Percentiles rank a stretch among this genome's conserved stretches.
phyloP scores from a whole-genome alignment of 805 yeast species.

The Barnettozyma californica region DNA sequence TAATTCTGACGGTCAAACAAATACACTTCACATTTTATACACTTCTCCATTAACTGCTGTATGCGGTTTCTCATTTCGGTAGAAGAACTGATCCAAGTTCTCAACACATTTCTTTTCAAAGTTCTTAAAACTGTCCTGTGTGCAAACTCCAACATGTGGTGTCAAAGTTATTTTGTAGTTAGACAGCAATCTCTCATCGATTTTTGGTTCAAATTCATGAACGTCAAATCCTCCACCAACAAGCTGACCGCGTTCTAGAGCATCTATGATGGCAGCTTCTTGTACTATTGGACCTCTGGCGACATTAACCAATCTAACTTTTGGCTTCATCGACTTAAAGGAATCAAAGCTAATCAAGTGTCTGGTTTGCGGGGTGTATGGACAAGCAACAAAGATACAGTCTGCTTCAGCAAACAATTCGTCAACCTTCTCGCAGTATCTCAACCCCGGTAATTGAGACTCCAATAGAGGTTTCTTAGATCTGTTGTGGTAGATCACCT shows the following conservation, averaged over 20 bases:
- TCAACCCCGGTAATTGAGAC: slow-evolving; percentile 32
- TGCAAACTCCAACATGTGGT: slow-evolving; percentile 36
- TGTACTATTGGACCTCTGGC: slow-evolving; percentile 39
- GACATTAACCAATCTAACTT: slow-evolving; percentile 30
- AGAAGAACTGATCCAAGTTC: slow-evolving; percentile 33
- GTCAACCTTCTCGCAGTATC: slow-evolving; percentile 22
- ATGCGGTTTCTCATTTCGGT: slow-evolving; percentile 27
- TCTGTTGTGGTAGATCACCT: slow-evolving; percentile 38
- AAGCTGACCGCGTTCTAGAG: slow-evolving; percentile 34
- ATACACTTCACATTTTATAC: slow-evolving; percentile 1
- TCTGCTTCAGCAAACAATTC: slow-evolving; percentile 26
- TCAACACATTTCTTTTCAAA: slow-evolving; percentile 35
- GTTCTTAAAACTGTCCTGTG: slow-evolving; percentile 31
- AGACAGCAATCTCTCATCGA: slow-evolving; percentile 27
- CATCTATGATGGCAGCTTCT: slow-evolving; percentile 35
- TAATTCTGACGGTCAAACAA: too few relatives aligned
- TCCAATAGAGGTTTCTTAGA: slow-evolving; percentile 28
- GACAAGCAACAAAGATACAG: slow-evolving; percentile 34
- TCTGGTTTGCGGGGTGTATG: slow-evolving; percentile 32
- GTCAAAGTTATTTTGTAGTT: slow-evolving; percentile 33
- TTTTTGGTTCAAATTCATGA: slow-evolving; percentile 38
- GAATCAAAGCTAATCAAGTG: slow-evolving; percentile 33
- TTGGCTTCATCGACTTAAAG: slow-evolving; percentile 24
- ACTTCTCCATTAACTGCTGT: slow-evolving; percentile 25
- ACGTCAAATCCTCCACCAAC: slow-evolving; percentile 41